Base-by-base conservation (phyloP, 164 flowering plant genomes). In the Dillenia suffruticosa region DNA sequence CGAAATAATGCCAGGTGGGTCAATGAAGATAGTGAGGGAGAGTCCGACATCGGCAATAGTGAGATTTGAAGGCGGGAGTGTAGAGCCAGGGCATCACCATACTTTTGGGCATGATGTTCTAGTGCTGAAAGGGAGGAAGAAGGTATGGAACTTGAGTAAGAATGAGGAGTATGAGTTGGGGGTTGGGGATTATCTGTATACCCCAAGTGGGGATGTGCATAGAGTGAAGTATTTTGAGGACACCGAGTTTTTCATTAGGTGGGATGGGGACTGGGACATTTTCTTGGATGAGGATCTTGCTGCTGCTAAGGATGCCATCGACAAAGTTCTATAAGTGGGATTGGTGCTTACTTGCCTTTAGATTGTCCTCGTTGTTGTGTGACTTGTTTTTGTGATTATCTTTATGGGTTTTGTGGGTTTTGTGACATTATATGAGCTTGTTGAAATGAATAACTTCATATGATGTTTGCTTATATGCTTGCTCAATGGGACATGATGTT, bases 251-350 rank as follows among this genome's bases (percentile, higher is more conserved):
- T 93, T 93, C 68, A 87, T 93, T 57, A 82, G 81, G 68, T 90
- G 98, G 98, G 98, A 93, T 72, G 98, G 97, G 11, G 63, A 80
- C 1, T 90, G 98, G 96, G 96, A 93, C 65, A 82, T 93, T 56
- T 75, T 84, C 70, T 61, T 90, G 60, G 97, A 93, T 71, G 98
- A 93, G 65, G 97, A 90, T 72, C 72, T 90, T 53, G 81, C 69
- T 26, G 59, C 87, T 62, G 94, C 98, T 1, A 57, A 72, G 53
- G 76, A 70, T 54, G 89, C 80, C 2, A 55, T 83, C 49, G 89
- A 68, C 26, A 68, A 78, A 55, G 86, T 73, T 44, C 47, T 8
- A 49, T 19, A 19, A 19, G 22, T 19, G 22, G 22, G 22, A n/a
- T 19, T 19, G 22, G 22, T 19, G 22, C 22, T 19, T 19, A 1